These are phyloP conservation scores for Polygonum aviculare DNA, from an alignment of 148 eudicot species.

Conservation along the genomic window DNA sequence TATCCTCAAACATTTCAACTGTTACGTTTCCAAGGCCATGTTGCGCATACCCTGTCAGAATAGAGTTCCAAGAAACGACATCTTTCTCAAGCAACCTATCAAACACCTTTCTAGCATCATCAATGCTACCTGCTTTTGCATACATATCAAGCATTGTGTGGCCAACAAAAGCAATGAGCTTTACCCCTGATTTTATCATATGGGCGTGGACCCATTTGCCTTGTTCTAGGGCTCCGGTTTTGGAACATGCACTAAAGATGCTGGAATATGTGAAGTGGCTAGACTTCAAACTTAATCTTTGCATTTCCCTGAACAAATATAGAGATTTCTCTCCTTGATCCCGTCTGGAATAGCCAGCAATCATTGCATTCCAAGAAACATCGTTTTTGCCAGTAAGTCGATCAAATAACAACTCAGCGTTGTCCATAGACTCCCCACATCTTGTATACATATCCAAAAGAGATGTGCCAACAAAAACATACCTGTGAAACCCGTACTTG, in stretches of 20 bases:
- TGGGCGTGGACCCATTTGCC: constrained; percentile 65
- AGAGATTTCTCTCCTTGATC: constrained; percentile 47
- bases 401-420: constrained; percentile 38
- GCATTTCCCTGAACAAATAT: constrained; percentile 44
- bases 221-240: constrained; percentile 51
- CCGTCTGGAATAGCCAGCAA: constrained; percentile 49
- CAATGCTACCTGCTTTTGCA: constrained; percentile 54
- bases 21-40: constrained; percentile 47
- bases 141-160: constrained; percentile 67
- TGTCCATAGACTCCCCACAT: constrained; percentile 36
- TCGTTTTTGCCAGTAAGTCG: constrained; percentile 35
- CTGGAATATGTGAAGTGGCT: constrained; percentile 49
- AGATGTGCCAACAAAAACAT: constrained; percentile 50
- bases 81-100: constrained; percentile 28
- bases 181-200: constrained; percentile 42
- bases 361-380: constrained; percentile 60
- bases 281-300: constrained; percentile 29
- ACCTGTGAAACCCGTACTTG: constrained; percentile 37
- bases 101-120: constrained; percentile 50
- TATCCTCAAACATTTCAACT: constrained; percentile 29
- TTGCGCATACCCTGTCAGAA: constrained; percentile 56
- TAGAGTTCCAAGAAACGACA: constrained; percentile 65
- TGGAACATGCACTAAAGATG: constrained; percentile 44
- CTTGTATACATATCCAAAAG: constrained; percentile 52
- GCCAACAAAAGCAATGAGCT: constrained; percentile 41